Evolutionary conservation across 2,329 filamentous ascomycete genomes (phyloP), one percentile per base, ranked within the genome.

Genomic region (Monosporascus sp.): DNA sequence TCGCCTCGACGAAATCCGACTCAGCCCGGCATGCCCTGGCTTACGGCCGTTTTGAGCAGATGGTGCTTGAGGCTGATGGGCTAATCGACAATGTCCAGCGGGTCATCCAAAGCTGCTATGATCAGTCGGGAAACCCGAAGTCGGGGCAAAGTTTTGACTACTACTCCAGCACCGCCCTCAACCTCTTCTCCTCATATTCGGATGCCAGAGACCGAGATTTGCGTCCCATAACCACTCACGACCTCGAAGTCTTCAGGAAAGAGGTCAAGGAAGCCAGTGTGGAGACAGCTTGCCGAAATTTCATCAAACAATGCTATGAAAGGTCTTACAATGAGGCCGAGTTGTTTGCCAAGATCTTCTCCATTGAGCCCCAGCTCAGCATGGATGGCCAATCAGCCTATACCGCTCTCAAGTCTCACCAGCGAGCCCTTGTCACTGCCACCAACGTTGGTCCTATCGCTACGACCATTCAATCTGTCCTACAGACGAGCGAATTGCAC

Each of bases 241-340:
- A 84, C 51, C 61, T 81, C 18, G 77, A 80, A 24, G 71, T 74
- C n/a, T 82, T 81, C 61, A 75, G 74, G 44, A 77, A 75, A 51
- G 80, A 82, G 54, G 68, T 69, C 27, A 82, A 79, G 54, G 74
- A 69, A 8, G 62, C 70, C 1, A 78, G 77, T 2, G 61, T 77
- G 2, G 81, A 84, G 60, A 80, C 80, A 2, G 81, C 80, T 4
- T 75, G 76, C 15, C 74, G 81, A 27, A 83, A 81, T 58, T 81
- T 77, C 51, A 74, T 84, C 57, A 84, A 84, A 62, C 81, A 84
- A 63, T 77, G 73, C 51, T 83, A 83, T 52, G 81, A 85, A 61
- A 75, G 79, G 25, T 76, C 80, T 2, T 80, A 77, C 59, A 77
- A 78, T 53, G 81, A 85, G 61, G 73, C 77, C 25, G 72, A 67